Evolutionary conservation across 2,329 filamentous ascomycete genomes (phyloP), one percentile per base, ranked within the genome.

Genomic region (Fusarium anthophilum): DNA sequence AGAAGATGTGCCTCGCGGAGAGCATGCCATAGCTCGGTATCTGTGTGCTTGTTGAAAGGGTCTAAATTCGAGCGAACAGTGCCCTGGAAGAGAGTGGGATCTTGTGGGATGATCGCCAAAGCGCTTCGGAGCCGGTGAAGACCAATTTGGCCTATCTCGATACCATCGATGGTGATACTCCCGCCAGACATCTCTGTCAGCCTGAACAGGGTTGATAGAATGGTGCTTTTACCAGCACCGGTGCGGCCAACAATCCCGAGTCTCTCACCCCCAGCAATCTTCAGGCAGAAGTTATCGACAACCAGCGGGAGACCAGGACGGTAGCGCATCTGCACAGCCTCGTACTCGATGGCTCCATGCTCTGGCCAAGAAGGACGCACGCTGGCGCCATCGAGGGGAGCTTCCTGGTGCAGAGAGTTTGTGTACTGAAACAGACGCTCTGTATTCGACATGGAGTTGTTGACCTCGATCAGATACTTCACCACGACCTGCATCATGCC

Each of bases 61-160:
- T 60, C 57, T 9, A 96, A 85, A 76, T 95, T 96, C 39, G 87
- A 90, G 35, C 93, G 87, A 18, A 96, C 84, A 0, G 93, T 94
- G 22, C 94, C 94, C 2, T 91, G 93, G 82, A 96, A 95, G 13
- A 96, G 86, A 1, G 95, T 92, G 0, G 93, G 93, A 30, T 75
- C 95, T 93, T 87, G 92, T 1, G 94, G 93, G 58, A 96, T 95
- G 75, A 96, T 94, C 35, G 92, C 91, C 1, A 96, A 82, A 1
- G 92, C 87, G 18, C 89, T 91, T n/a, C 93, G 89, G 14, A 96
- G 84, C 58, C 92, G 89, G 60, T 91, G 86, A 0, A 95, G 86
- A 50, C 87, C 88, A 76, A 95, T 88, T 74, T 88, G 91, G n/a
- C 91, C 91, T 59, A 94, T 93, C 76, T 95, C 92, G 12, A 94